phyloP scores from a whole-genome alignment of 352 stramenopile genomes.

The Phytopythium delawarense region DNA sequence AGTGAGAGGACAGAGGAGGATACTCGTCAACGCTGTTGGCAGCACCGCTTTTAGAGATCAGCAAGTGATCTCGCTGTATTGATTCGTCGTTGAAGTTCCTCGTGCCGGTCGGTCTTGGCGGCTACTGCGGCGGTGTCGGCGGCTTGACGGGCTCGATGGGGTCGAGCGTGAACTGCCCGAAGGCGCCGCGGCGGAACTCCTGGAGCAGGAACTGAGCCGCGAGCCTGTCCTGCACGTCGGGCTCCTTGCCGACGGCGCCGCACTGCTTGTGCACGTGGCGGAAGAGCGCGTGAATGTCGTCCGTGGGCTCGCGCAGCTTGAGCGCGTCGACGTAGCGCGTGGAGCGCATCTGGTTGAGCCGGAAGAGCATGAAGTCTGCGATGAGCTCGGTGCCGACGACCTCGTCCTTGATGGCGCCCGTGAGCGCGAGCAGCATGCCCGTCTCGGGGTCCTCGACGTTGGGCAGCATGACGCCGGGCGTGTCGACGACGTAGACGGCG shows the following conservation, averaged over 20 bases:
- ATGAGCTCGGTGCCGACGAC: conserved; percentile 84
- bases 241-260: conserved; percentile 74
- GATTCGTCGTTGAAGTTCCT: not conserved
- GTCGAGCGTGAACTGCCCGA: conserved; percentile 85
- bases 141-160: conserved; percentile 25
- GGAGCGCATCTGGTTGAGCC: conserved; percentile 75
- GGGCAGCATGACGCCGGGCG: conserved; percentile 85
- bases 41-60: too few species aligned
- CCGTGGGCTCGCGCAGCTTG: conserved; percentile 55
- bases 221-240: conserved; percentile 57
- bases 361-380: conserved; percentile 88
- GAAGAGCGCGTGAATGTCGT: conserved; percentile 73
- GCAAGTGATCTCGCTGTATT: not conserved
- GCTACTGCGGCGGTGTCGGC: conserved; percentile 3
- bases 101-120: not conserved
- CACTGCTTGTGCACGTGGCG: conserved; percentile 55
- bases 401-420: conserved; percentile 85
- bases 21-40: too few species aligned
- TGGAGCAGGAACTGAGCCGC: conserved; percentile 69
- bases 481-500: conserved; percentile 88
- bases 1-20: too few species aligned
- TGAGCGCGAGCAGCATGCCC: conserved; percentile 81
- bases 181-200: conserved; percentile 71
- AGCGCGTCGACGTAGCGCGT: conserved; percentile 79
- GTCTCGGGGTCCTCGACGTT: conserved; percentile 78